A percentile compares a stretch with the other conserved stretches of the same genome.
phyloP scores from a whole-genome alignment of 1,139 yeast genomes.

The Zhuliangozyma parablackwelliae region DNA sequence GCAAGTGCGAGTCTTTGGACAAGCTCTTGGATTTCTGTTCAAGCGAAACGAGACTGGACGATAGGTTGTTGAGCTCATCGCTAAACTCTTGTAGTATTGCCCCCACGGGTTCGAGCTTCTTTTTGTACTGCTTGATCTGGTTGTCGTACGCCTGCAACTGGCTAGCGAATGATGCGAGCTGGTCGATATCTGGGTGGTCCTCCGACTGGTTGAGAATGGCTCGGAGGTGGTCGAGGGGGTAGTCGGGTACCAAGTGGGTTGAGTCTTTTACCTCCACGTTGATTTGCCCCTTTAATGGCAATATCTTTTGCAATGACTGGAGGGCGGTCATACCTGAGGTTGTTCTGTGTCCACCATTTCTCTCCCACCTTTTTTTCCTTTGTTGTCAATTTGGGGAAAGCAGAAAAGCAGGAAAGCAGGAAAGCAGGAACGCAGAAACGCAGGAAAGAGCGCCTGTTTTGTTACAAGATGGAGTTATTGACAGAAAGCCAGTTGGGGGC shows the following conservation, averaged over 20 bases:
- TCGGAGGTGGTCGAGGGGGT: conserved; percentile 8
- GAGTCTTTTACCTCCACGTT: background rate
- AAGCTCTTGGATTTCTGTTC: conserved; percentile 45
- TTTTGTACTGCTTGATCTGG: conserved; percentile 34
- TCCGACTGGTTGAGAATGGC: conserved; percentile 2
- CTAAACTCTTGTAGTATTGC: conserved; percentile 50
- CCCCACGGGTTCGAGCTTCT: conserved; percentile 33
- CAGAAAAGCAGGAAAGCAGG: background rate
- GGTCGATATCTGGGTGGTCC: background rate
- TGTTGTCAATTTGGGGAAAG: background rate
- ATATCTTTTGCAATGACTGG: conserved; percentile 6
- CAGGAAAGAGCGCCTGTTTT: too few relatives aligned
- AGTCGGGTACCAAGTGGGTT: background rate
- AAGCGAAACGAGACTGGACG: conserved; percentile 56
- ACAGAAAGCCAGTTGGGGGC: conserved; percentile 5
- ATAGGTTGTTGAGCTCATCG: conserved; percentile 51
- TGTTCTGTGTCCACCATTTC: background rate
- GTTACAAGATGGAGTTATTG: too few relatives aligned
- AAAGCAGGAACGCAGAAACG: background rate
- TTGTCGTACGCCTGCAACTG: conserved; percentile 29
- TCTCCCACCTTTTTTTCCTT: conserved; percentile 1
- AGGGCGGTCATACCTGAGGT: conserved; percentile 5
- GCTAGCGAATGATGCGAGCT: conserved; percentile 5
- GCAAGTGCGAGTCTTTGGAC: conserved; percentile 38
- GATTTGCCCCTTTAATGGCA: conserved; percentile 6